These are phyloP conservation scores for Euphorbia lathyris DNA, from an alignment of 345 rosid genomes.

Conservation along the genomic window DNA sequence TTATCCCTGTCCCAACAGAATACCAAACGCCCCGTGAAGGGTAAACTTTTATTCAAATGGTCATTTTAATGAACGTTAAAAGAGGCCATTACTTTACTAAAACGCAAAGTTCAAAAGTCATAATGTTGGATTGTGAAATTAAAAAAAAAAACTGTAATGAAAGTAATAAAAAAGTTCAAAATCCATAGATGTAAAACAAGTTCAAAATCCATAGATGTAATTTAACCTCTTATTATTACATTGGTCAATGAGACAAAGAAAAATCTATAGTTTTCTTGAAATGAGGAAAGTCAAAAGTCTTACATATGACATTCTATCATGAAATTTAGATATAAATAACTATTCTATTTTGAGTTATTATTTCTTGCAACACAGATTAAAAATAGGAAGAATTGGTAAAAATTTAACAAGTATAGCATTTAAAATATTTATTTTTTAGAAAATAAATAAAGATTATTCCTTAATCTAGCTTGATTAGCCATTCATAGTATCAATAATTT, in stretches of 20 bases:
- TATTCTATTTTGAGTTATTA: neutral
- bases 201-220: too few species aligned
- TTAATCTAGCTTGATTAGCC: neutral
- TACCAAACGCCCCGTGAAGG: too few species aligned
- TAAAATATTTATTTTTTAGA: neutral
- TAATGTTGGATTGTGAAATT: too few species aligned
- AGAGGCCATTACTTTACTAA: too few species aligned
- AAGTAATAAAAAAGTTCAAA: too few species aligned
- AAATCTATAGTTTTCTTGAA: too few species aligned
- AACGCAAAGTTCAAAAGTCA: too few species aligned
- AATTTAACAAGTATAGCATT: neutral
- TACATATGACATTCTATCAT: neutral
- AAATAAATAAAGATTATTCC: neutral
- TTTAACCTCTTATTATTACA: neutral
- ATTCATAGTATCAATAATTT: neutral
- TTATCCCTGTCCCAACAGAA: too few species aligned
- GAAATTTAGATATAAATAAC: neutral
- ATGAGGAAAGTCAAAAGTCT: neutral
- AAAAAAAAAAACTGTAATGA: too few species aligned
- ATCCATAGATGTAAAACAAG: too few species aligned
- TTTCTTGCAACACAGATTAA: neutral
- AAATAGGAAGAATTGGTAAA: slow-evolving; percentile 6
- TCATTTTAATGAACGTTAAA: too few species aligned
- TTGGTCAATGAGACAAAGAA: neutral
- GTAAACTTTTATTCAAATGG: too few species aligned